Base-by-base conservation (phyloP, 208 protist species). In the Leptomonas pyrrhocoris region DNA sequence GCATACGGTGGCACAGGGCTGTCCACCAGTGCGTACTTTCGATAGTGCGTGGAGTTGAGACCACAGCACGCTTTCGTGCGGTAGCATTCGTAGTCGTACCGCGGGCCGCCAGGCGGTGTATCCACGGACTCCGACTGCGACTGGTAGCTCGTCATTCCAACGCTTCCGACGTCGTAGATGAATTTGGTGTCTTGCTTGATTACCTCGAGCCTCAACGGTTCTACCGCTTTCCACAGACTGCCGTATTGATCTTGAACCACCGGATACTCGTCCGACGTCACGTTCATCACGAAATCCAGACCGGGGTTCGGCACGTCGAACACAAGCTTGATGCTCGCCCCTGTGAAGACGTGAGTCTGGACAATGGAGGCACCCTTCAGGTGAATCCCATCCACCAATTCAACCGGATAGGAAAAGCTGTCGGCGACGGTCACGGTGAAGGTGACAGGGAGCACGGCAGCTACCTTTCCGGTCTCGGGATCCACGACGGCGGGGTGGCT, bases 251-350 rank as follows among this genome's bases (percentile, higher is more conserved):
- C 70, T 43, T 57, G 70, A 13, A 75, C 19, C 1, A 75, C 30
- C 1, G 70, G 61, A 38, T 62, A 68, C 42, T 38, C 30, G 43
- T 18, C 70, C 13, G 70, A 68, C 21, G 61, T 68, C 43, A 75
- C 34, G 21, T 75, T 68, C 30, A 75, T 53, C 45, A 68, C 61
- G 42, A 75, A 75, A 53, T 75, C 70, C 43, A 75, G 54, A 12
- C 70, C 70, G 3, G 70, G 61, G 27, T 75, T 75, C 21, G 61
- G 70, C 42, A 75, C 70, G 51, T 75, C 70, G 40, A 75, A 75
- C 21, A 63, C 45, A 18, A 75, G 54, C 18, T 58, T 64, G 60
- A 75, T 19, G 18, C 27, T 42, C 23, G 61, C 61, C 16, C 34
- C 59, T 23, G 60, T 48, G 53, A 68, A 75, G 45, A 75, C 13